Base-by-base conservation (phyloP, 1,139 yeast species). In the Saccharomycopsis crataegensis region DNA sequence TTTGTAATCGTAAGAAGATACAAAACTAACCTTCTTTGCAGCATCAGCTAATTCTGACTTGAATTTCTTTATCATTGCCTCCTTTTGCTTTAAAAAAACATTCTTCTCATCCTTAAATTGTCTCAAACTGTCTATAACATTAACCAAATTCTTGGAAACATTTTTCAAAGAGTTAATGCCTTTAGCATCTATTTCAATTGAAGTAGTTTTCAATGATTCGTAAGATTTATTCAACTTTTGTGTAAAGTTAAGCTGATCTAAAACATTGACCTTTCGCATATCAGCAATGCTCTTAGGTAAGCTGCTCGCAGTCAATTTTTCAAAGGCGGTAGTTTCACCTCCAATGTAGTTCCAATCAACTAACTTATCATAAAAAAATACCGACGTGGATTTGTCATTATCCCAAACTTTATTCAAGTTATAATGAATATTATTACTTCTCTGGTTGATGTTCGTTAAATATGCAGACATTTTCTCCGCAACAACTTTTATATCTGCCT, bases 31-130 rank as follows among this genome's bases (percentile, higher is more conserved):
- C 43, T 56, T 56, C 12, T 56, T 68, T 7, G 67, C 67, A 11
- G 64, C 66, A 22, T 64, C 59, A 1, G 66, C 65, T 32, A 65
- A 50, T 22, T 56, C 57, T 12, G 33, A 6, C n/a, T 47, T 46
- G 36, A 56, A 56, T 28, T 50, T 36, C 12, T 38, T 51, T 11
- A 56, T 33, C 51, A 56, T 43, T 11, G 33, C 28, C 14, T 51
- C 22, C 34, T 53, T 53, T 33, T 56, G 55, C 33, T 16, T 22
- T 4, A 12, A 28, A 14, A 51, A 48, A 6, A 41, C 33, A 11
- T 16, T 14, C 31, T 51, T 53, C 6, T 40, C 44, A 16, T 41
- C 22, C 28, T 46, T 51, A 36, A 48, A 61, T 62, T 36, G 56
- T 54, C 37, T 42, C 12, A 17, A 62, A 60, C 12, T 51, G 50